phyloP scores from a whole-genome alignment of 2,329 filamentous ascomycete species.

The Laburnicola sp. region DNA sequence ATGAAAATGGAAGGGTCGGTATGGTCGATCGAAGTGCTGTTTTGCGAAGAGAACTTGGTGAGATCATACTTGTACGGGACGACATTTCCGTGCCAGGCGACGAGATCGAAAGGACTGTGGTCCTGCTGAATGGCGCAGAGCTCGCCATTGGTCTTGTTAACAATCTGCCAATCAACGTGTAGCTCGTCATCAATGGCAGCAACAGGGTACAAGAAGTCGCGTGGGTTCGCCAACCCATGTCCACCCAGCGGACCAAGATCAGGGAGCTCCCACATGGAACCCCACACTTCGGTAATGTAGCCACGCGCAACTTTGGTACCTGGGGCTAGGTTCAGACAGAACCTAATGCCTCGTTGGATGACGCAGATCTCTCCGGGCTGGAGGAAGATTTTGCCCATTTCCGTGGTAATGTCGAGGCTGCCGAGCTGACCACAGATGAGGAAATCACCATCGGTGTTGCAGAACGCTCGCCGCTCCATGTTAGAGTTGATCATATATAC shows the following conservation, averaged over 20 bases:
- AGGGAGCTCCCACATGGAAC: constrained; percentile 46
- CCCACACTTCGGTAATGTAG: constrained; percentile 48
- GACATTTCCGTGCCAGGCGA: constrained; percentile 48
- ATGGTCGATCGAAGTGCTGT: constrained; percentile 46
- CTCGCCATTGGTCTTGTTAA: constrained; percentile 43
- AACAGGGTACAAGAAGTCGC: constrained; percentile 45
- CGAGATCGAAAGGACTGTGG: constrained; percentile 50
- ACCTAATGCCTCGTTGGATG: constrained; percentile 47
- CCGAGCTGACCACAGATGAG: constrained; percentile 44
- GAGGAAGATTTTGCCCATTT: constrained; percentile 45
- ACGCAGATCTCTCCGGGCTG: constrained; percentile 48
- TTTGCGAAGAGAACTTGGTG: constrained; percentile 51
- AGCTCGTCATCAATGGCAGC: constrained; percentile 44
- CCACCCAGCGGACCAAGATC: constrained; percentile 47
- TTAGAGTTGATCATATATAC: constrained; percentile 53
- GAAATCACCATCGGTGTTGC: constrained; percentile 49
- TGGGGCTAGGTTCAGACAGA: constrained; percentile 40
- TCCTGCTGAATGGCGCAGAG: constrained; percentile 42
- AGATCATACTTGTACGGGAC: constrained; percentile 60
- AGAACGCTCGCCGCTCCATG: constrained; percentile 53
- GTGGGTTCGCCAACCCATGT: constrained; percentile 46
- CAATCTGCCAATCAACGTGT: constrained; percentile 39
- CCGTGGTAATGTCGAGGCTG: constrained; percentile 44
- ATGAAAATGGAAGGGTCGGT: constrained; percentile 46
- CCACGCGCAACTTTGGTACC: constrained; percentile 41